Evolutionary conservation across 306 rosid genomes (phyloP), one percentile per base, ranked within the genome.

Genomic region (Gastrolobium villosum): DNA sequence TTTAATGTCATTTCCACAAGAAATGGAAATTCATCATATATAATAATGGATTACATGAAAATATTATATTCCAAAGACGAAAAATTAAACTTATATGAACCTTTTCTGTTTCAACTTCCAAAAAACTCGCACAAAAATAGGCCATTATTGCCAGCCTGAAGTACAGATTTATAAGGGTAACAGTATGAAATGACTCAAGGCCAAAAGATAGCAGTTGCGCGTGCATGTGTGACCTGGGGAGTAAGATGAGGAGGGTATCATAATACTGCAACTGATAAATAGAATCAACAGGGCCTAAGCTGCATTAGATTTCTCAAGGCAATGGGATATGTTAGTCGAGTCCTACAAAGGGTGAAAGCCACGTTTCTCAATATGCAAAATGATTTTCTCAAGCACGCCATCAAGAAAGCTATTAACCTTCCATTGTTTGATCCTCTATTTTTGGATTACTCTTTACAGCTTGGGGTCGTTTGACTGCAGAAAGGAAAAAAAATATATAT

Each of bases 401-500:
- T 70, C 72, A 6, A 77, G 5, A 65, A 71, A 72, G 79, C 69
- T 59, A 48, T 41, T 46, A 37, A 59, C 65, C 86, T 81, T 78
- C 87, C 41, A 62, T 39, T 39, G 68, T 65, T 56, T 59, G 77
- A 64, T 84, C 86, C 30, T 65, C 76, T 43, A 30, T 86, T 61
- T 82, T 61, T 14, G 77, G 14, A 9, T 46, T 72, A 45, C 40
- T 68, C 39, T 77, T 81, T 54, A 76, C 88, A 61, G 72, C 60
- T 67, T 57, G 74, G 31, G 65, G 74, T 49, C 43, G 70, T 81
- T 49, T 87, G 50, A 78, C 83, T 39, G 91, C 84, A 74, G 77
- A 59, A 73, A 49, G 59, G 13, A 61, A 56, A 67, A 10, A 70
- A 78, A 54, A n/a, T 32, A n/a, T 7, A 31, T 63, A 76, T 40